These are phyloP conservation scores for Bruguiera parviflora DNA, from an alignment of 345 rosid species.

Conservation along the genomic window DNA sequence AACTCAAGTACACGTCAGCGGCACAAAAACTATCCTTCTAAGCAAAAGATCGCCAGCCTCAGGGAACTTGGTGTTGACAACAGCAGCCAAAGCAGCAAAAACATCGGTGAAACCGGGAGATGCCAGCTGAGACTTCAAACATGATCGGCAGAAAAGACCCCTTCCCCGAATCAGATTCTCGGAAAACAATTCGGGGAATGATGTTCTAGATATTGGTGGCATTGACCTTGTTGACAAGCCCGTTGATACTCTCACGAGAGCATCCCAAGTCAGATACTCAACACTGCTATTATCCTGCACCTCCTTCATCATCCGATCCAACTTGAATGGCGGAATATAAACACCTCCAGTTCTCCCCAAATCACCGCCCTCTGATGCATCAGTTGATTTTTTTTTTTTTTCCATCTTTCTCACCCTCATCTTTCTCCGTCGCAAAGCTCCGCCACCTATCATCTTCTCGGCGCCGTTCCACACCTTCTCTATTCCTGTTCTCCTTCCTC, in stretches of 20 bases:
- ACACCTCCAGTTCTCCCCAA: constrained; percentile 76
- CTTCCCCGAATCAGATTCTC: constrained; percentile 88
- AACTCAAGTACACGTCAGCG: too few species aligned
- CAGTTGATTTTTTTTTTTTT: constrained; percentile 21
- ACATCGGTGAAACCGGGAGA: constrained; percentile 89
- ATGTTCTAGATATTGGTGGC: constrained; percentile 80
- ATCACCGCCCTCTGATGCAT: constrained; percentile 29
- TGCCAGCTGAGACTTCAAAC: constrained; percentile 97
- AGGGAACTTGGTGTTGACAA: constrained; percentile 80
- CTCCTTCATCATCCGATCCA: constrained; percentile 86
- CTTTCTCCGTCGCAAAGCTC: neutral
- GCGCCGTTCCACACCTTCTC: constrained; percentile 13
- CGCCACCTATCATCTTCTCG: constrained; percentile 26
- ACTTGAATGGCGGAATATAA: constrained; percentile 81
- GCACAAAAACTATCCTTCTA: constrained; percentile 34
- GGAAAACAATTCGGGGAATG: constrained; percentile 74
- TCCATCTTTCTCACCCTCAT: constrained; percentile 28
- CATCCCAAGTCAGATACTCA: constrained; percentile 94
- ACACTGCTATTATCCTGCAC: constrained; percentile 75
- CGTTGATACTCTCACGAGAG: constrained; percentile 87
- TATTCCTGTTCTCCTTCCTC: constrained; percentile 20
- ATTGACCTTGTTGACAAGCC: constrained; percentile 82
- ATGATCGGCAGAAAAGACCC: constrained; percentile 81
- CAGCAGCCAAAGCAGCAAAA: constrained; percentile 79
- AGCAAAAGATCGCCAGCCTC: constrained; percentile 78